These are phyloP conservation scores for Knoxia roxburghii DNA, from an alignment of 257 asterid species.

Conservation along the genomic window DNA sequence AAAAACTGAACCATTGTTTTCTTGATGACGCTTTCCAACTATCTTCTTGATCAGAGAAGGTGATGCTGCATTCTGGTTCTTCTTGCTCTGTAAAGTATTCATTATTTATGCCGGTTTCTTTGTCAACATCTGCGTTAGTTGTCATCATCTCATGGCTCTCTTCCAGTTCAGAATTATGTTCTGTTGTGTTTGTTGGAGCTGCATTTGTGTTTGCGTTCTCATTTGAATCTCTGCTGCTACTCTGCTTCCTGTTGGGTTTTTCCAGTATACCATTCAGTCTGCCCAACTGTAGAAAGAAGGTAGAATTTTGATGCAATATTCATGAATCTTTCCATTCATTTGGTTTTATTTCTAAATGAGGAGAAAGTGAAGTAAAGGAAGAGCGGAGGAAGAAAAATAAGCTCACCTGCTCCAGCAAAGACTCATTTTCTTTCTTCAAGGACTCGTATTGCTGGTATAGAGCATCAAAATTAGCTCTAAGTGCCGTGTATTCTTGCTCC, in stretches of 20 bases:
- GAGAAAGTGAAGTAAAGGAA: neutral
- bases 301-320: neutral
- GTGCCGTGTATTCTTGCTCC: constrained; percentile 48
- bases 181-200: constrained; percentile 3
- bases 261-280: constrained; percentile 6
- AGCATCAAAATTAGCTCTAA: constrained; percentile 46
- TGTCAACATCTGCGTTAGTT: neutral
- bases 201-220: neutral
- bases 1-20: constrained; percentile 43
- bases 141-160: constrained; percentile 6
- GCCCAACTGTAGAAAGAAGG: constrained; percentile 9
- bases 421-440: constrained; percentile 56
- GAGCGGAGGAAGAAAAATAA: constrained; percentile 11
- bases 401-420: constrained; percentile 54
- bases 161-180: neutral
- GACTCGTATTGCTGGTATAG: constrained; percentile 45
- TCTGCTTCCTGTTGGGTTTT: neutral
- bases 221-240: constrained; percentile 11
- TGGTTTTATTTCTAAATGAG: too few species aligned
- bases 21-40: constrained; percentile 35
- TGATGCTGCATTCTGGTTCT: constrained; percentile 26
- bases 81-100: constrained; percentile 26
- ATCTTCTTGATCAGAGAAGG: constrained; percentile 35
- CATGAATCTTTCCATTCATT: neutral
- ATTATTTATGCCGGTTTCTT: neutral